phyloP scores from a whole-genome alignment of 2,329 filamentous ascomycete species.

The Fusarium clavum region DNA sequence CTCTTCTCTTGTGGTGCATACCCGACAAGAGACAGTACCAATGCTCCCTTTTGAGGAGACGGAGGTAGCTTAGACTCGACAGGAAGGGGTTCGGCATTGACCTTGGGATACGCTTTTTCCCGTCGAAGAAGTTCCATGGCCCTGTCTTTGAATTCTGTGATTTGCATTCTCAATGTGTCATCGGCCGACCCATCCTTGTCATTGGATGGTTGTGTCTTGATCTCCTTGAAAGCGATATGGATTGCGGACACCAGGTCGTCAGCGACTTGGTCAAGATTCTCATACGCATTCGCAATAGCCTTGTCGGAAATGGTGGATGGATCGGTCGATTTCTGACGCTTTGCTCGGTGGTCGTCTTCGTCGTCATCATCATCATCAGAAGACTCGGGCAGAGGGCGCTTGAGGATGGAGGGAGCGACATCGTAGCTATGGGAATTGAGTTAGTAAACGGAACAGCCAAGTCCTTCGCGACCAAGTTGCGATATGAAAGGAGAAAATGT shows the following conservation, averaged over 20 bases:
- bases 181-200: slow-evolving; percentile 45
- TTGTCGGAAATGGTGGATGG: slow-evolving; percentile 65
- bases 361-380: slow-evolving; percentile 53
- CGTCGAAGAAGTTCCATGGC: slow-evolving; percentile 72
- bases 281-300: slow-evolving; percentile 63
- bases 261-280: slow-evolving; percentile 73
- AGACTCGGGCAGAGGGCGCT: slow-evolving; percentile 61
- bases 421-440: slow-evolving; percentile 61
- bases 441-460: slow-evolving; percentile 45
- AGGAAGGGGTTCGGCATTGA: slow-evolving; percentile 54
- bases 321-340: slow-evolving; percentile 69
- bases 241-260: slow-evolving; percentile 65
- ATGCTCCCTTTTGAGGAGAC: slow-evolving; percentile 57
- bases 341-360: slow-evolving; percentile 65
- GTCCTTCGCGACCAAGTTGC: slow-evolving; percentile 28
- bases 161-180: slow-evolving; percentile 56
- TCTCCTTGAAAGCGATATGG: slow-evolving; percentile 60
- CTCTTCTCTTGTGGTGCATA: slow-evolving; percentile 80
- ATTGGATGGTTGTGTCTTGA: slow-evolving; percentile 53
- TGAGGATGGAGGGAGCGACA: slow-evolving; percentile 64
- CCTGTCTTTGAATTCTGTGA: slow-evolving; percentile 70
- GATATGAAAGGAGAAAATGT: slow-evolving; percentile 10
- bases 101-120: slow-evolving; percentile 65
- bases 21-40: slow-evolving; percentile 81
- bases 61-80: slow-evolving; percentile 55